Evolutionary conservation across 192 early-diverging fungal species (phyloP).

Genomic region (Globomyces pollinis-pini): DNA sequence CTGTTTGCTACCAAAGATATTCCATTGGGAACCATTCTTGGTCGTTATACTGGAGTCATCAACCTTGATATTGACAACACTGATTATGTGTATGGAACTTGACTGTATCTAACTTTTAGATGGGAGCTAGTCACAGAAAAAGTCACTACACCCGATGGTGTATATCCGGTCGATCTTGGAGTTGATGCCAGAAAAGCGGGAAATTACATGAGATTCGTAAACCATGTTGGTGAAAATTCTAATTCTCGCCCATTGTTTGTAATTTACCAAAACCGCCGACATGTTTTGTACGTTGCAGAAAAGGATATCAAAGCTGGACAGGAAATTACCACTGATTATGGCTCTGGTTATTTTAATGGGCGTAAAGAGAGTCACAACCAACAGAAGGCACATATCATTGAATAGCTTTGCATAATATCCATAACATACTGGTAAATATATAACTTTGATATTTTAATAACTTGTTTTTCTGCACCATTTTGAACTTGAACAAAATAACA

Average conservation of each 20-base stretch:
- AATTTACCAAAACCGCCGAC: neutral
- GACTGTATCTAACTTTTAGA: too few relatives aligned
- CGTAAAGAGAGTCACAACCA: neutral
- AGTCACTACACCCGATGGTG: slow-evolving; percentile 1
- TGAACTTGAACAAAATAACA: too few relatives aligned
- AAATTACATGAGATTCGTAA: slow-evolving; percentile 9
- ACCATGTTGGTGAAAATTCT: neutral
- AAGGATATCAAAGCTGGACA: slow-evolving; percentile 1
- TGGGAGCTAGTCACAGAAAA: slow-evolving; percentile 5
- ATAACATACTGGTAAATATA: too few relatives aligned
- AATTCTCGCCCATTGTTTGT: neutral
- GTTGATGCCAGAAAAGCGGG: neutral
- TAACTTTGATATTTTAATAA: too few relatives aligned
- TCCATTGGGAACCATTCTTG: slow-evolving; percentile 1
- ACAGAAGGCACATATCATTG: too few relatives aligned
- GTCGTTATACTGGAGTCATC: slow-evolving; percentile 2
- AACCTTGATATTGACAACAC: neutral
- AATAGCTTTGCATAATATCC: too few relatives aligned
- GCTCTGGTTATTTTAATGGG: neutral
- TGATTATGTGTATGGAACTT: too few relatives aligned
- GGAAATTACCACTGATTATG: slow-evolving; percentile 1
- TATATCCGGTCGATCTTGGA: neutral
- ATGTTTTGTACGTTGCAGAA: neutral
- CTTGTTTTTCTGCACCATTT: too few relatives aligned
- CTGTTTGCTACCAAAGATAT: neutral